These are phyloP conservation scores for Crithidia brevicula DNA, from an alignment of 208 protist genomes.

Conservation along the genomic window DNA sequence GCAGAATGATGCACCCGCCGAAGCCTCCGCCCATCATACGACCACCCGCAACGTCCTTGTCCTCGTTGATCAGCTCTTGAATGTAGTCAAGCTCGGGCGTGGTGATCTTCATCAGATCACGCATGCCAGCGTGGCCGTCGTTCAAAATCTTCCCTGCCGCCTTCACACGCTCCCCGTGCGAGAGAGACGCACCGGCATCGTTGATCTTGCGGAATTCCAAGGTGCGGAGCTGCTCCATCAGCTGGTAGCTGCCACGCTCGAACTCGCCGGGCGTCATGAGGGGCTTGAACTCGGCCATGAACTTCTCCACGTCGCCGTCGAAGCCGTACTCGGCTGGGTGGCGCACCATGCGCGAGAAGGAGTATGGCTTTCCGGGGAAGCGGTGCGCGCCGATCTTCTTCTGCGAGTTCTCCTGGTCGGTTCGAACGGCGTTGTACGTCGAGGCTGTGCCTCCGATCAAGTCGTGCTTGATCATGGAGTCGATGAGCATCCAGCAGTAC, in stretches of 20 bases:
- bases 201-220: constrained; percentile 63
- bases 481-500: constrained; percentile 70
- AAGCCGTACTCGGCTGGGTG: constrained; percentile 50
- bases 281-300: constrained; percentile 53
- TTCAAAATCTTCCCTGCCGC: constrained; percentile 63
- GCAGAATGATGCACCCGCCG: constrained; percentile 84
- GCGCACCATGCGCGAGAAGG: constrained; percentile 70
- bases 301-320: constrained; percentile 53
- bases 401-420: constrained; percentile 67
- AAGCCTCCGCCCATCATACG: constrained; percentile 93
- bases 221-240: constrained; percentile 74
- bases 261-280: constrained; percentile 60
- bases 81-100: constrained; percentile 85
- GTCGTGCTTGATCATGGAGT: constrained; percentile 81
- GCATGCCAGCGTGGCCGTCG: constrained; percentile 69
- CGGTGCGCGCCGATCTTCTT: constrained; percentile 63
- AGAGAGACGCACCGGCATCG: constrained; percentile 32
- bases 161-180: constrained; percentile 52
- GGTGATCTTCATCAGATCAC: constrained; percentile 75
- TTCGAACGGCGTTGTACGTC: constrained; percentile 73
- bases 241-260: constrained; percentile 67
- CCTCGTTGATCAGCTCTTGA: constrained; percentile 58
- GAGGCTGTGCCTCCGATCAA: constrained; percentile 51
- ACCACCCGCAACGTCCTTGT: constrained; percentile 73
- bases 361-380: constrained; percentile 57